Evolutionary conservation across 2,329 filamentous ascomycete genomes (phyloP).

Genomic region (Pseudogymnoascus sp.): DNA sequence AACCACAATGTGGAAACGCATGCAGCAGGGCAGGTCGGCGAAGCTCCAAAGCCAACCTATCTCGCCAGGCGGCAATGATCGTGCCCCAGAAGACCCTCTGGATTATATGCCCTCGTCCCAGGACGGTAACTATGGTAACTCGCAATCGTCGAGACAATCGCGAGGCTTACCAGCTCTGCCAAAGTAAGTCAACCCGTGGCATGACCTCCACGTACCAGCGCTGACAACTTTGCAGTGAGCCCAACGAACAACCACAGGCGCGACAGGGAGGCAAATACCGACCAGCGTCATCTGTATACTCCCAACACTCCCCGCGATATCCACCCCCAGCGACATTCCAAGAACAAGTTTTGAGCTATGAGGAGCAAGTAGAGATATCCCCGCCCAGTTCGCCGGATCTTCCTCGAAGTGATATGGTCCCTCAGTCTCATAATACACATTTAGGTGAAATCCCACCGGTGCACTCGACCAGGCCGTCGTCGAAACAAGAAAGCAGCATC

Average conservation of each 20-base stretch:
- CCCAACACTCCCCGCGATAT: slow-evolving; percentile 40
- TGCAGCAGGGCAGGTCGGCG: slow-evolving; percentile 27
- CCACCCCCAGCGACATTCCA: slow-evolving; percentile 15
- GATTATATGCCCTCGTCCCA: background rate
- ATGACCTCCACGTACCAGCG: background rate
- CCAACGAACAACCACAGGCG: slow-evolving; percentile 15
- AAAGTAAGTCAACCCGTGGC: slow-evolving; percentile 27
- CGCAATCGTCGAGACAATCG: slow-evolving; percentile 18
- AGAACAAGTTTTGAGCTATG: slow-evolving; percentile 8
- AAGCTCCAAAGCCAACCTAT: background rate
- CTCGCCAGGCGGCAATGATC: background rate
- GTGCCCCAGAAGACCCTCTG: background rate
- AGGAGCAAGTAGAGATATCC: slow-evolving; percentile 31
- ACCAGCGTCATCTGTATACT: slow-evolving; percentile 54
- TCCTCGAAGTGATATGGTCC: background rate
- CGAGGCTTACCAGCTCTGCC: slow-evolving; percentile 32
- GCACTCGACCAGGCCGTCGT: slow-evolving; percentile 13
- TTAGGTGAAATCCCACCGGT: background rate
- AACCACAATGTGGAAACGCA: slow-evolving; percentile 46
- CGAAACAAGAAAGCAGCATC: slow-evolving; percentile 24
- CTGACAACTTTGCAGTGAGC: slow-evolving; percentile 12
- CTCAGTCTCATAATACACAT: background rate
- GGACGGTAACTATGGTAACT: slow-evolving; percentile 16
- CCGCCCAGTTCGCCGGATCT: slow-evolving; percentile 36
- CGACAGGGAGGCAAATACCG: slow-evolving; percentile 31